Evolutionary conservation across 2,329 filamentous ascomycete genomes (phyloP).

Genomic region (Phaeosphaeriaceae sp.): DNA sequence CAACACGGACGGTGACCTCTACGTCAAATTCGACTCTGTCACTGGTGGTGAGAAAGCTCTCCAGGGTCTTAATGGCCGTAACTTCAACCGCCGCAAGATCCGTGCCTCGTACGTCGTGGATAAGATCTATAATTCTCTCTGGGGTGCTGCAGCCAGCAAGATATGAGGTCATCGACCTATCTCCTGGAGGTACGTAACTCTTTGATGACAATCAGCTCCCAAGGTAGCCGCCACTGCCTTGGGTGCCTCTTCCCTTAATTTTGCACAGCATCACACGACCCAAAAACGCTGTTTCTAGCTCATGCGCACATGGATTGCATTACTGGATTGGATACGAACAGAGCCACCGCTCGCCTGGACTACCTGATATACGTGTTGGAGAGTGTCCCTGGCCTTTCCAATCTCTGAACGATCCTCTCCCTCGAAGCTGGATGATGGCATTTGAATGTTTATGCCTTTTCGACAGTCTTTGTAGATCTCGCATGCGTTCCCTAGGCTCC

Average conservation of each 20-base stretch:
- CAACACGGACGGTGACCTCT: conserved; percentile 94
- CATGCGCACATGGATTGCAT: conserved; percentile 8
- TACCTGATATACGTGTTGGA: background rate
- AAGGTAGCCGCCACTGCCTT: conserved; percentile 10
- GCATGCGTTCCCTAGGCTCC: conserved; percentile 20
- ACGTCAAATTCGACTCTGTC: conserved; percentile 96
- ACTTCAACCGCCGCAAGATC: conserved; percentile 91
- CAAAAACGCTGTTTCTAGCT: background rate
- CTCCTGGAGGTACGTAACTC: conserved; percentile 21
- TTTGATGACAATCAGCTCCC: background rate
- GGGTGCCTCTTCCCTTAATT: conserved; percentile 5
- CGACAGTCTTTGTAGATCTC: conserved; percentile 15
- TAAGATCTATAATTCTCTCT: conserved; percentile 97
- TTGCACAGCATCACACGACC: background rate
- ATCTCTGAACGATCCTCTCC: background rate
- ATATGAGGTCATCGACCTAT: conserved; percentile 20
- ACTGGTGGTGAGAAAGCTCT: conserved; percentile 96
- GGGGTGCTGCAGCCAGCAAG: conserved; percentile 37
- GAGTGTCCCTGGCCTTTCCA: background rate
- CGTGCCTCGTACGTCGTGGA: conserved; percentile 96
- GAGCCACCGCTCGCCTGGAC: conserved; percentile 2
- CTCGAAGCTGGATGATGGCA: conserved; percentile 4
- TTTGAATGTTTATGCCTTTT: background rate
- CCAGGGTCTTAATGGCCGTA: conserved; percentile 95
- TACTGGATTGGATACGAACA: conserved; percentile 8